Percentiles rank a stretch among this genome's conserved stretches.
Evolutionary conservation across 2,329 filamentous ascomycete species (phyloP).

Genomic region (Aspergillus pseudotamarii): DNA sequence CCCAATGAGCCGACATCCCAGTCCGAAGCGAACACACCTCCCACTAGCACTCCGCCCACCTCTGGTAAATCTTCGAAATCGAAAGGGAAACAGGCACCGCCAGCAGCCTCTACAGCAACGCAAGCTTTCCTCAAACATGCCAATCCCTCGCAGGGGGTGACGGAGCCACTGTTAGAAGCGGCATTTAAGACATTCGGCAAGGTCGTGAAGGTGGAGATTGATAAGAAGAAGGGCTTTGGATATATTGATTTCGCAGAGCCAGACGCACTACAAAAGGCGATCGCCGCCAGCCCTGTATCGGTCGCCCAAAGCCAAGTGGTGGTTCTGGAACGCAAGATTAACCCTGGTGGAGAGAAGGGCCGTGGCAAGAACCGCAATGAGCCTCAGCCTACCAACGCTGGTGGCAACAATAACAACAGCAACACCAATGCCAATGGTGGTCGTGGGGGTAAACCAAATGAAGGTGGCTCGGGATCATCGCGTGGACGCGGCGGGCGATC

Average conservation of each 20-base stretch:
- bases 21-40: conserved; percentile 19
- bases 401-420: conserved; percentile 11
- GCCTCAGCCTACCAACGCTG: conserved; percentile 13
- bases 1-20: conserved; percentile 25
- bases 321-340: conserved; percentile 66
- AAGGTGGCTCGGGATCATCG: conserved; percentile 23
- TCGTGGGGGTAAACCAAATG: conserved; percentile 15
- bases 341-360: conserved; percentile 35
- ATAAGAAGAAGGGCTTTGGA: conserved; percentile 91
- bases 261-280: conserved; percentile 73
- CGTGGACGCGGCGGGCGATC: conserved; percentile 23
- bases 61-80: conserved; percentile 28
- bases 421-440: conserved; percentile 7
- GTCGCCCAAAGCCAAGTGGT: conserved; percentile 86
- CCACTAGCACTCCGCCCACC: conserved; percentile 20
- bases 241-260: conserved; percentile 85
- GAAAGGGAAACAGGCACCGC: conserved; percentile 31
- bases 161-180: conserved; percentile 74
- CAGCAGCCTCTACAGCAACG: conserved; percentile 33
- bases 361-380: conserved; percentile 36
- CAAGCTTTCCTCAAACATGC: conserved; percentile 76
- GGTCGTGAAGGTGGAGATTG: conserved; percentile 82
- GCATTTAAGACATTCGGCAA: conserved; percentile 74
- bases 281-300: conserved; percentile 77
- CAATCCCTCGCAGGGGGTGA: conserved; percentile 89